Percentiles rank a stretch among this genome's conserved stretches.
phyloP scores from a whole-genome alignment of 108 stramenopile genomes.

The Nitzschia inconspicua region DNA sequence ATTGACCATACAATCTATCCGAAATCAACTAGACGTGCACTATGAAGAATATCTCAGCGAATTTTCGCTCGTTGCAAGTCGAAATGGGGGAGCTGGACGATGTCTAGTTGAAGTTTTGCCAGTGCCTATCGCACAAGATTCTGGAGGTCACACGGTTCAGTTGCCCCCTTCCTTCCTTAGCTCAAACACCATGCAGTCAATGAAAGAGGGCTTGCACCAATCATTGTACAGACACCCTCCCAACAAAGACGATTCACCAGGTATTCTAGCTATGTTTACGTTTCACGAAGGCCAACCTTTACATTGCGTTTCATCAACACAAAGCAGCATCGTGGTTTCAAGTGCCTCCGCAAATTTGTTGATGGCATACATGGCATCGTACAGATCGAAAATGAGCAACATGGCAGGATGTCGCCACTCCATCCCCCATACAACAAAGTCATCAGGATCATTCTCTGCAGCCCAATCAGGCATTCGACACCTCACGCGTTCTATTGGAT shows the following conservation, averaged over 20 bases:
- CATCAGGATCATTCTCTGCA: background rate
- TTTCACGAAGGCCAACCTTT: constrained; percentile 20
- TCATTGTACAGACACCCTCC: constrained; percentile 28
- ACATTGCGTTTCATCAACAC: constrained; percentile 1
- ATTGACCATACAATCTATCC: constrained; percentile 53
- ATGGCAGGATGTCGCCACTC: background rate
- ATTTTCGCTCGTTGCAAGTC: constrained; percentile 28
- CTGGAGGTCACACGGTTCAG: constrained; percentile 34
- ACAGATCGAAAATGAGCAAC: constrained; percentile 16
- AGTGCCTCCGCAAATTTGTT: constrained; percentile 3
- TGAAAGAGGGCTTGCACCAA: constrained; percentile 13
- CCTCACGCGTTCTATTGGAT: background rate
- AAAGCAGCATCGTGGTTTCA: background rate
- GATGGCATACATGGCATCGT: constrained; percentile 28
- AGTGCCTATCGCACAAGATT: constrained; percentile 31
- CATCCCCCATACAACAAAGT: background rate
- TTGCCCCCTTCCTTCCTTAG: constrained; percentile 24
- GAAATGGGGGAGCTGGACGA: constrained; percentile 48
- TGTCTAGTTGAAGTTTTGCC: constrained; percentile 62
- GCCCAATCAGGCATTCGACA: background rate
- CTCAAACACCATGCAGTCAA: background rate
- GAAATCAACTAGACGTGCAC: constrained; percentile 44
- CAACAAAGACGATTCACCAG: constrained; percentile 7
- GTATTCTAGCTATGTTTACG: constrained; percentile 20
- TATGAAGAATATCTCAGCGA: constrained; percentile 51